phyloP scores from a whole-genome alignment of 495 filamentous ascomycete genomes.

The Trichoderma erinaceum region DNA sequence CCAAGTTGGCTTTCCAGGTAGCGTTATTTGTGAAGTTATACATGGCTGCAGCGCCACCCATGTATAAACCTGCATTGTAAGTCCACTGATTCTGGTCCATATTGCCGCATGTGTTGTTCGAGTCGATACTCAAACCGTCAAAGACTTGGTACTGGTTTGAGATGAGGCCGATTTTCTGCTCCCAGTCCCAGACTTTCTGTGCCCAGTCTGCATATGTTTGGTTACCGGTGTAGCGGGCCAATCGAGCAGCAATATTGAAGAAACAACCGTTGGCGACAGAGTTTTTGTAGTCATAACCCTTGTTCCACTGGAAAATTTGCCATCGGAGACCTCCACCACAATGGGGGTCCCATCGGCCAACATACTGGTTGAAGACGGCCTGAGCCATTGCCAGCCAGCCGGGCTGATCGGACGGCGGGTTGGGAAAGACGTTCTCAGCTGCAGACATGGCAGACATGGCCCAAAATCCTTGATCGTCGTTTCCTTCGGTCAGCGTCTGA shows the following conservation, averaged over 20 bases:
- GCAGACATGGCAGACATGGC: conserved; percentile 75
- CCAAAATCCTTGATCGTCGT: conserved; percentile 89
- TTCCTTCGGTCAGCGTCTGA: conserved; percentile 68
- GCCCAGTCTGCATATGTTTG: conserved; percentile 72
- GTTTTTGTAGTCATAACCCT: conserved; percentile 77
- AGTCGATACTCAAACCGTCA: conserved; percentile 56
- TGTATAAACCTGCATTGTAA: conserved; percentile 69
- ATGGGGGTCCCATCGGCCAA: conserved; percentile 60
- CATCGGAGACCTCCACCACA: conserved; percentile 78
- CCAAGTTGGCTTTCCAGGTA: conserved; percentile 53
- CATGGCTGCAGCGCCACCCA: conserved; percentile 71
- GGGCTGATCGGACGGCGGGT: conserved; percentile 54
- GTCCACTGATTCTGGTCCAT: conserved; percentile 64
- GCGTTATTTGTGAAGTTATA: conserved; percentile 55
- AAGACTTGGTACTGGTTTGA: conserved; percentile 53
- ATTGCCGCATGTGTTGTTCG: conserved; percentile 46
- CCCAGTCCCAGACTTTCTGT: conserved; percentile 66
- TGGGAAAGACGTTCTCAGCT: conserved; percentile 69
- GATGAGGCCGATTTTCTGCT: conserved; percentile 53
- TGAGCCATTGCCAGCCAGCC: conserved; percentile 77
- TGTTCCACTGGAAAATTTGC: conserved; percentile 80
- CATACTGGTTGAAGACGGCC: conserved; percentile 68
- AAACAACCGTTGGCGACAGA: conserved; percentile 71
- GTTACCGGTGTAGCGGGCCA: conserved; percentile 70
- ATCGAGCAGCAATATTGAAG: conserved; percentile 73